Evolutionary conservation across 257 asterid species (phyloP).

Genomic region (Jacaranda copaia): DNA sequence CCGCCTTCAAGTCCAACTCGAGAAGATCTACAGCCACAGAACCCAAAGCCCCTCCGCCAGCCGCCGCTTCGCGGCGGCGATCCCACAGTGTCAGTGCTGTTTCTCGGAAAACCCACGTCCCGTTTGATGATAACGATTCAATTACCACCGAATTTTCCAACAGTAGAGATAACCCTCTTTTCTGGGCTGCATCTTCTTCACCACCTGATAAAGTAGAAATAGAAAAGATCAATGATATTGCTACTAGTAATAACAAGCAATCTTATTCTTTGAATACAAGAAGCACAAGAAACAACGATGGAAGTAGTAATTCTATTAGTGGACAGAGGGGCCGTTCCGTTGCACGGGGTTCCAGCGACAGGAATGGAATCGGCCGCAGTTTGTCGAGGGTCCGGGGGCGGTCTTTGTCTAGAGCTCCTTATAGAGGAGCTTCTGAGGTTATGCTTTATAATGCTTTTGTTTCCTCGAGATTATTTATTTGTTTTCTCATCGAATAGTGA

Average conservation of each 20-base stretch:
- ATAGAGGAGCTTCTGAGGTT: slow-evolving; percentile 60
- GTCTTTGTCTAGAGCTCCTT: slow-evolving; percentile 58
- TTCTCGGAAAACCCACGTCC: slow-evolving; percentile 52
- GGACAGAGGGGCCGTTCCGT: slow-evolving; percentile 76
- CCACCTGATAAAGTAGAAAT: slow-evolving; percentile 41
- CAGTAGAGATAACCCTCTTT: slow-evolving; percentile 83
- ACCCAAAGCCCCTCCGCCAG: slow-evolving; percentile 48
- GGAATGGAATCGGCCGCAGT: slow-evolving; percentile 83
- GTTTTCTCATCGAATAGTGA: slow-evolving; percentile 10
- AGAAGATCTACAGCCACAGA: slow-evolving; percentile 57
- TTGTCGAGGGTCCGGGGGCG: slow-evolving; percentile 72
- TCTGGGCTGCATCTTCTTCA: slow-evolving; percentile 52
- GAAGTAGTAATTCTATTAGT: slow-evolving; percentile 12
- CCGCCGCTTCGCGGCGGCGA: slow-evolving; percentile 53
- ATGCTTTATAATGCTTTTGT: slow-evolving; percentile 12
- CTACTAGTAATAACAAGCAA: slow-evolving; percentile 11
- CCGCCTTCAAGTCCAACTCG: slow-evolving; percentile 79
- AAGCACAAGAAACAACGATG: slow-evolving; percentile 23
- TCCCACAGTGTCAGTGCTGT: slow-evolving; percentile 78
- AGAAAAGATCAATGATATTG: slow-evolving; percentile 21
- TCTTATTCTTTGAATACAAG: slow-evolving; percentile 26
- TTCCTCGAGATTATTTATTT: not conserved
- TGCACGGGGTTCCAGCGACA: slow-evolving; percentile 49
- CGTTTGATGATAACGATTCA: slow-evolving; percentile 33
- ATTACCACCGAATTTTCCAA: slow-evolving; percentile 63